A percentile compares a stretch with the other conserved stretches of the same genome.
Conservation (phyloP, 2,329 filamentous ascomycete genomes). For the Colletotrichum coccodes region DNA sequence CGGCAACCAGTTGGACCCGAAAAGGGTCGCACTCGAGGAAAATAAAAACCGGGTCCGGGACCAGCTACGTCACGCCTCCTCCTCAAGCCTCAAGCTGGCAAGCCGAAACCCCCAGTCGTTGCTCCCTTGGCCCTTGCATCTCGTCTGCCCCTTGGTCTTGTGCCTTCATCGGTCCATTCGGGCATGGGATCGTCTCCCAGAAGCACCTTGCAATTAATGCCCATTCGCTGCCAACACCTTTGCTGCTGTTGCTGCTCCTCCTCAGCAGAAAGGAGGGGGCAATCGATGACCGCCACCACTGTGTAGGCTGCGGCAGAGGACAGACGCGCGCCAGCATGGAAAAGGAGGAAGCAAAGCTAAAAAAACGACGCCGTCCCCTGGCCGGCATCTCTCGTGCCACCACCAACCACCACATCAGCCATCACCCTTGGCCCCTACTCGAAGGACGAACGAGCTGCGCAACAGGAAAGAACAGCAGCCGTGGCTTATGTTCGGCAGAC, state of each 20-base stretch:
- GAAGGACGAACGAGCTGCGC: background rate
- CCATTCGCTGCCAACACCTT: constrained; percentile 4
- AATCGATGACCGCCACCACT: background rate
- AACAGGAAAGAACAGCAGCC: constrained; percentile 1
- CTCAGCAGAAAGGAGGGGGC: background rate
- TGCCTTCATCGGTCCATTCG: constrained; percentile 24
- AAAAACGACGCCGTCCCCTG: constrained; percentile 21
- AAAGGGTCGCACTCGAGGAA: constrained; percentile 16
- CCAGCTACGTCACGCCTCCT: constrained; percentile 34
- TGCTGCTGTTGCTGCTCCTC: too few relatives aligned
- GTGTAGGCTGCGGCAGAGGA: background rate
- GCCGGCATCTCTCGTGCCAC: constrained; percentile 27
- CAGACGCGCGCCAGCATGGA: background rate
- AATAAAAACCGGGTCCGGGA: constrained; percentile 21
- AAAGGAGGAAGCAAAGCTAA: constrained; percentile 29
- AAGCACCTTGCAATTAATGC: constrained; percentile 24
- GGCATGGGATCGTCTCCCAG: constrained; percentile 19
- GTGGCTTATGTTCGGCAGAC: constrained; percentile 4
- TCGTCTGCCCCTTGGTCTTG: constrained; percentile 25
- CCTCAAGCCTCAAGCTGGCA: background rate
- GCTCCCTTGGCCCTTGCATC: constrained; percentile 32
- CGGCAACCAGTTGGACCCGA: background rate
- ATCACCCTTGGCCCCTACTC: constrained; percentile 22
- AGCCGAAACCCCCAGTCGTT: constrained; percentile 25
- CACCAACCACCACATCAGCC: constrained; percentile 11